Evolutionary conservation across 2,329 filamentous ascomycete genomes (phyloP), one percentile per base, ranked within the genome.

Genomic region (Beauveria sp.): DNA sequence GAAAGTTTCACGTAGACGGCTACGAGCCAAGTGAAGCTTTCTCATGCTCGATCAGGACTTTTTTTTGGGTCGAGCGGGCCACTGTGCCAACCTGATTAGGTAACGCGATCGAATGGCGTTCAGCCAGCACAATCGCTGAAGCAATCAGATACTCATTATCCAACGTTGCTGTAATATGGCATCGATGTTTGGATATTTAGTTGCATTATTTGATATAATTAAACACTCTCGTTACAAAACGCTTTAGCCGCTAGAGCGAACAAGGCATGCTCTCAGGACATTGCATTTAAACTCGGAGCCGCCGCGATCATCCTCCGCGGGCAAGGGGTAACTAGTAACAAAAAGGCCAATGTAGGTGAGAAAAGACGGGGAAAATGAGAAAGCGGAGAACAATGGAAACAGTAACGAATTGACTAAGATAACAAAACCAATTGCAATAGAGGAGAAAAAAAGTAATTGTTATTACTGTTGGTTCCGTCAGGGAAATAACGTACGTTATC

Each of bases 41-140:
- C 42, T 56, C 43, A 49, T 49, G 47, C n/a, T 49, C 10, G 34
- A 43, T 54, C 50, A 55, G 42, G 28, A 50, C 51, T 55, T 42
- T 53, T 34, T 30, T 38, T 51, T 54, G 49, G 42, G 38, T 14
- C 28, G 28, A 20, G 58, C 58, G 40, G 58, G 58, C 58, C 49
- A 12, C 53, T 30, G 46, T 28, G 14, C 14, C 5, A 38, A 38
- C 12, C 18, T 60, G 58, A 60, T 60, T 60, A 60, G 58, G 58
- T 60, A 60, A 60, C 18, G 34, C n/a, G 24, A 46, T 53, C 28
- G 1, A 38, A 10, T 12, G 9, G 6, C 18, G 9, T 38, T 26
- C 38, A 22, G 4, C 2, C 34, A 22, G 10, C 43, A 18, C 26
- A 24, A 24, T 24, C 22, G 22, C 22, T 24, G 22, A 24, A 24